Evolutionary conservation across 2,329 filamentous ascomycete species (phyloP).

Genomic region (Fusarium devonianum): DNA sequence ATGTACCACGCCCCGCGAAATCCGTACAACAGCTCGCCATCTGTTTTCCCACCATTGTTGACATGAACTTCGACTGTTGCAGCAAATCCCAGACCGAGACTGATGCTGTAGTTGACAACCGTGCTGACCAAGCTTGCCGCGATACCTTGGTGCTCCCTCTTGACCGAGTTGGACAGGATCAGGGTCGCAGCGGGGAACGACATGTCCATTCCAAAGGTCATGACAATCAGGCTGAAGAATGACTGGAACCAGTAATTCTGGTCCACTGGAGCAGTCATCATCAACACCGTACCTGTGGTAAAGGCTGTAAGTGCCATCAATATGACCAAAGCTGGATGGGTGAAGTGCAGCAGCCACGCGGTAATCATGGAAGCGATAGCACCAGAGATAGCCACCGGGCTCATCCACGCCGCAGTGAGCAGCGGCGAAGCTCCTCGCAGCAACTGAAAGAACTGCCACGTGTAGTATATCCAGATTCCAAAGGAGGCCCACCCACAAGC

Average conservation of each 20-base stretch:
- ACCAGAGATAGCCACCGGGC: slow-evolving; percentile 54
- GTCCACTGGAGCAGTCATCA: slow-evolving; percentile 56
- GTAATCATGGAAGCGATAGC: slow-evolving; percentile 54
- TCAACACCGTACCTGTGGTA: background rate
- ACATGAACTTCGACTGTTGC: slow-evolving; percentile 65
- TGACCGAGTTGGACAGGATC: slow-evolving; percentile 58
- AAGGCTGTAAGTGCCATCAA: slow-evolving; percentile 54
- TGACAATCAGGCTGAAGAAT: slow-evolving; percentile 65
- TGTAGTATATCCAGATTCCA: slow-evolving; percentile 62
- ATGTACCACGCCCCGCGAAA: slow-evolving; percentile 41
- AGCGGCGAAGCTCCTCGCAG: slow-evolving; percentile 53
- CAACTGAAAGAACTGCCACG: slow-evolving; percentile 57
- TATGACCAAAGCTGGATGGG: slow-evolving; percentile 50
- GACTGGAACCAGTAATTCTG: slow-evolving; percentile 71
- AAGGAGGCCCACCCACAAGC: slow-evolving; percentile 63
- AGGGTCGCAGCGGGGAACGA: slow-evolving; percentile 68
- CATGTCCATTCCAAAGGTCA: slow-evolving; percentile 70
- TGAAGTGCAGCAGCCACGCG: slow-evolving; percentile 49
- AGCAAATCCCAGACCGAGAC: slow-evolving; percentile 69
- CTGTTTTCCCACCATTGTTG: slow-evolving; percentile 29
- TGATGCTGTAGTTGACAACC: slow-evolving; percentile 73
- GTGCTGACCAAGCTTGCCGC: slow-evolving; percentile 66
- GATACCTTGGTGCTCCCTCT: slow-evolving; percentile 55
- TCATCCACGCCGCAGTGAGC: slow-evolving; percentile 53
- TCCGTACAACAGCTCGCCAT: slow-evolving; percentile 16